Evolutionary conservation across 768 basidiomycete genomes (phyloP), one percentile per base, ranked within the genome.

Genomic region (Exidia glandulosa): DNA sequence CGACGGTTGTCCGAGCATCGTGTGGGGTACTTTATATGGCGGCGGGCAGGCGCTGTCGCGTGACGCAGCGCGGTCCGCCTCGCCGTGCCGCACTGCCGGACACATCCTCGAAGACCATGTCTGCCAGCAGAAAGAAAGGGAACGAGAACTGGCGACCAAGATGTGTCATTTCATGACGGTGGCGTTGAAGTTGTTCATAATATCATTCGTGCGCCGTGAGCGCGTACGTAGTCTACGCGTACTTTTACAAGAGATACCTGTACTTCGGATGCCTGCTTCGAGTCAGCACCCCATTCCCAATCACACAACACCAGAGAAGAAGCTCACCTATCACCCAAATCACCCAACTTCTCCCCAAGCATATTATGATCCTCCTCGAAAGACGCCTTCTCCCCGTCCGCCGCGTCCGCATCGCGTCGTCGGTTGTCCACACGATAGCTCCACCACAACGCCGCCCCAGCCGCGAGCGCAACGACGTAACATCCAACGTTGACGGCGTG

Each of bases 401-500:
- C 47, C 6, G 47, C 47, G 47, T 7, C 47, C 25, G 5, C 50
- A 27, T 54, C 50, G 30, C 50, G 50, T 27, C 25, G 30, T 14
- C 50, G 50, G 50, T 54, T 54, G 30, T 54, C 50, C 12, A 23
- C 12, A 12, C 25, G 25, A 25, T 54, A 54, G 25, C 27, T 54
- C 50, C 25, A 27, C 25, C 50, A 31, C 16, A 54, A 25, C 50
- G 30, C 27, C 16, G 50, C 30, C 25, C 50, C 25, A 27, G 50
- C 50, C 25, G 30, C 14, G 12, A 54, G 50, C 25, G 50, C 50
- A 13, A 54, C 25, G 12, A 54, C 50, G 30, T 54, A 45, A 36
- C 45, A 59, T 3, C 29, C 33, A 33, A 68, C 36, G 66, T 68
- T 71, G 61, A 69, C 66, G 12, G 68, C 71, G 57, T 72, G 71